Percentiles rank a stretch among this genome's conserved stretches.
phyloP scores from a whole-genome alignment of 257 asterid species.

The Nicotiana knightiana region DNA sequence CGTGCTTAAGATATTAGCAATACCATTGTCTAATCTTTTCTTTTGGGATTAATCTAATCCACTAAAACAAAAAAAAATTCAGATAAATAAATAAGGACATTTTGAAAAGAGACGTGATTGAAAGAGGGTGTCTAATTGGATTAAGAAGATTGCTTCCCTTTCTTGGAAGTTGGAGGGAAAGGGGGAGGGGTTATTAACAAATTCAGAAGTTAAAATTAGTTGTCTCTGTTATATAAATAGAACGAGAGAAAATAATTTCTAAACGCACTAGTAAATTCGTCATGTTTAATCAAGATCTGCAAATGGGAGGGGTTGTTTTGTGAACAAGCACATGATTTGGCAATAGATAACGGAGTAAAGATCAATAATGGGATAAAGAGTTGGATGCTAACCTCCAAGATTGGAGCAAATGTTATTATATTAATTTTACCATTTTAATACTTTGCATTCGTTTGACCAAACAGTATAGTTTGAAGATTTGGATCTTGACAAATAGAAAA shows the following conservation, averaged over 20 bases:
- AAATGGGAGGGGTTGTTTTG: background rate
- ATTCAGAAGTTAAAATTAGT: background rate
- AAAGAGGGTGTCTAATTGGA: background rate
- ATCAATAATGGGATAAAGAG: background rate
- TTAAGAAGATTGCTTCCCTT: background rate
- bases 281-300: background rate
- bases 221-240: background rate
- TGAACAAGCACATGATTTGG: conserved; percentile 11
- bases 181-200: background rate
- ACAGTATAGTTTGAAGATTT: conserved; percentile 3
- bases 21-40: background rate
- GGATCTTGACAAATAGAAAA: conserved; percentile 13
- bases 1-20: background rate
- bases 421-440: background rate
- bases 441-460: conserved; percentile 12
- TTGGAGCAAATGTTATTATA: background rate
- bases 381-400: background rate
- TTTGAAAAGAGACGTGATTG: conserved; percentile 15
- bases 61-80: background rate
- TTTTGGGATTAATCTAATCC: background rate
- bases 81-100: background rate
- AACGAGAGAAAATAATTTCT: background rate
- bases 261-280: background rate
- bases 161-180: background rate
- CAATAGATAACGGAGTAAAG: background rate